These are phyloP conservation scores for Elongisporangium senticosum DNA, from an alignment of 352 stramenopile species.

Conservation along the genomic window DNA sequence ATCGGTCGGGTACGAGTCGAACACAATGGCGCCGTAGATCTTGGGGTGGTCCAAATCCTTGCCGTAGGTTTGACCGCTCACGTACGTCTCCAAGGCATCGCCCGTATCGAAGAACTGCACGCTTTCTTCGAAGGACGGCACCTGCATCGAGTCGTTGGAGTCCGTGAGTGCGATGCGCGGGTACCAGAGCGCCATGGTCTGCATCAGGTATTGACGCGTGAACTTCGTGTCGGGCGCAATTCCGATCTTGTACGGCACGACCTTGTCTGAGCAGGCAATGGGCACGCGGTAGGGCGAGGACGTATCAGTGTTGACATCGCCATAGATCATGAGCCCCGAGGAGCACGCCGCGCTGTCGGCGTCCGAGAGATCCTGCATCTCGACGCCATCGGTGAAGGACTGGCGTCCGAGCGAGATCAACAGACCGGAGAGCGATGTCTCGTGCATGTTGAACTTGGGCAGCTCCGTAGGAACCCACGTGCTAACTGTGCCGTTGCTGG, in stretches of 20 bases:
- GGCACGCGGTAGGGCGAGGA: constrained; percentile 32
- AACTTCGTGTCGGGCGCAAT: constrained; percentile 56
- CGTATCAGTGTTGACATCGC: constrained; percentile 25
- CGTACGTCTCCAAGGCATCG: constrained; percentile 41
- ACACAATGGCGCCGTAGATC: constrained; percentile 67
- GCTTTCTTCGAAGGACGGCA: constrained; percentile 51
- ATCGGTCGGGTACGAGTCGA: constrained; percentile 30
- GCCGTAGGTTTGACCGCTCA: constrained; percentile 43
- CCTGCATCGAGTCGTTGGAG: constrained; percentile 13
- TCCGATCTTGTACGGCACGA: constrained; percentile 54
- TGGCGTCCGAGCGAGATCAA: constrained; percentile 39
- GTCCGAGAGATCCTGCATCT: constrained; percentile 35
- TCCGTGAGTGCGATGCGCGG: constrained; percentile 22
- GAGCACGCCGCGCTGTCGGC: constrained; percentile 22
- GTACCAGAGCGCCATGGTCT: constrained; percentile 60
- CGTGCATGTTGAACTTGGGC: constrained; percentile 47
- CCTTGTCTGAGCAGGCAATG: constrained; percentile 23
- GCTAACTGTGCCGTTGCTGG: constrained; percentile 23
- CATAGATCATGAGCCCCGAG: constrained; percentile 17
- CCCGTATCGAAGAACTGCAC: constrained; percentile 54
- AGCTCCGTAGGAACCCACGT: constrained; percentile 18
- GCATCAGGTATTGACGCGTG: constrained; percentile 59
- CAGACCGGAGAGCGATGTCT: constrained; percentile 48
- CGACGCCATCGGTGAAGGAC: constrained; percentile 28
- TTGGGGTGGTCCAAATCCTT: constrained; percentile 33